Percentiles rank a stretch among this genome's conserved stretches.
phyloP scores from a whole-genome alignment of 495 filamentous ascomycete genomes.

The Penicillium crystallinum region DNA sequence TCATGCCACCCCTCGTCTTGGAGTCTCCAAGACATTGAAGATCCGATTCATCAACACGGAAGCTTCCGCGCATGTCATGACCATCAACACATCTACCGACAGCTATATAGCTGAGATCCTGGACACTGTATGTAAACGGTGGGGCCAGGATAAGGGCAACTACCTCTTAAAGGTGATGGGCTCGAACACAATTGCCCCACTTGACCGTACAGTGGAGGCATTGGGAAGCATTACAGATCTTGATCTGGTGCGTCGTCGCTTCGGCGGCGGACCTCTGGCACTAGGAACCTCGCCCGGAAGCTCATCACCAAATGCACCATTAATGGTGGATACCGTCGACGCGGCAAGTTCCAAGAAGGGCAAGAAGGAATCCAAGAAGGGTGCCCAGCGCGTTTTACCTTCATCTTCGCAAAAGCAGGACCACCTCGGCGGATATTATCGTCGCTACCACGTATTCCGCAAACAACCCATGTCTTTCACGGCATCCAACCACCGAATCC shows the following conservation, averaged over 20 bases:
- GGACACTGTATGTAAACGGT: conserved; percentile 82
- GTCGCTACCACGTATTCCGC: conserved; percentile 85
- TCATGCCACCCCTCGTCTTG: conserved; percentile 61
- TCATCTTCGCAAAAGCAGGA: conserved; percentile 77
- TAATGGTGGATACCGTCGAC: conserved; percentile 49
- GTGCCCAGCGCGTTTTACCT: conserved; percentile 56
- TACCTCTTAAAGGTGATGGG: conserved; percentile 84
- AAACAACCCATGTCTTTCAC: conserved; percentile 94
- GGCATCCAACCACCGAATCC: conserved; percentile 71
- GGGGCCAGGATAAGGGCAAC: conserved; percentile 82
- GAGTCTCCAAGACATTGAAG: conserved; percentile 77
- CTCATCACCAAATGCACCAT: conserved; percentile 70
- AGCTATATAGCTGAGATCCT: conserved; percentile 92
- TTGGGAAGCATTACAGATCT: conserved; percentile 79
- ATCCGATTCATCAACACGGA: conserved; percentile 77
- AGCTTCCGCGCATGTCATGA: conserved; percentile 55
- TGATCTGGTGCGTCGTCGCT: conserved; percentile 81
- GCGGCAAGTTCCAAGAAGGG: conserved; percentile 52
- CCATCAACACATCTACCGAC: conserved; percentile 82
- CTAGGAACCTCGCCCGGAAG: conserved; percentile 76
- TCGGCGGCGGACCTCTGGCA: conserved; percentile 72
- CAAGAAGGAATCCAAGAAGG: conserved; percentile 70
- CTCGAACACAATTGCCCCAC: conserved; percentile 74
- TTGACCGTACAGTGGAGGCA: conserved; percentile 86
- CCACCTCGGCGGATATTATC: conserved; percentile 64